These are phyloP conservation scores for Dioscorea dumetorum DNA, from an alignment of 106 monocot genomes.

Conservation along the genomic window DNA sequence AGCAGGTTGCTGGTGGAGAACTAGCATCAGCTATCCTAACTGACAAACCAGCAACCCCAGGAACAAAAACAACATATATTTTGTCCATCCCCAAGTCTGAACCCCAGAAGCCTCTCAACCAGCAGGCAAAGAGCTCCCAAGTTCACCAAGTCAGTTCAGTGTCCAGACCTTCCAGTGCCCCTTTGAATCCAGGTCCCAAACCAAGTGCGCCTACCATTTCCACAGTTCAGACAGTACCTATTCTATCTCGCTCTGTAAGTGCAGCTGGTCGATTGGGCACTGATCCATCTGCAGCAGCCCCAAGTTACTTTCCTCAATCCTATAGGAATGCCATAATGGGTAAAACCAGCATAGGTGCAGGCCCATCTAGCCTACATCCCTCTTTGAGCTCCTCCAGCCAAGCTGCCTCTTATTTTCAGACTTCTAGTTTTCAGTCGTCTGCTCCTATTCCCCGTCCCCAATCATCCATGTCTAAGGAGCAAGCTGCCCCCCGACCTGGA, in stretches of 20 bases:
- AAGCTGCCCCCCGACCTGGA: constrained; percentile 16
- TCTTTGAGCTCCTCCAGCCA: constrained; percentile 11
- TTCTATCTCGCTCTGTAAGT: constrained; percentile 58
- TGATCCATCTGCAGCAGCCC: constrained; percentile 40
- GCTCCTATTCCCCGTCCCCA: neutral
- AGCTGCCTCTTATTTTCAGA: constrained; percentile 9
- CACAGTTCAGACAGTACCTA: constrained; percentile 26
- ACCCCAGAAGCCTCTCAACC: constrained; percentile 19
- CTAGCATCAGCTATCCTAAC: constrained; percentile 12
- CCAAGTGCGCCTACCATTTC: constrained; percentile 27
- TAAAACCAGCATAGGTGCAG: constrained; percentile 17
- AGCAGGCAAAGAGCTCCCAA: constrained; percentile 15
- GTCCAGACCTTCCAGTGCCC: constrained; percentile 80
- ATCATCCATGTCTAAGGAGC: constrained; percentile 23
- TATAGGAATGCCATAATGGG: constrained; percentile 88
- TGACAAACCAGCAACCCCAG: constrained; percentile 1
- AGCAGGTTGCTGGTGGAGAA: constrained; percentile 7
- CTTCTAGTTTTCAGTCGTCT: constrained; percentile 15
- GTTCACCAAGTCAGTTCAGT: constrained; percentile 17
- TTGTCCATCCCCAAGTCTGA: constrained; percentile 30
- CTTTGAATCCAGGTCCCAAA: constrained; percentile 54
- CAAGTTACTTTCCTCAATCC: constrained; percentile 53
- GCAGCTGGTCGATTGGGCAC: constrained; percentile 47
- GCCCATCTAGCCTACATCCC: constrained; percentile 11
- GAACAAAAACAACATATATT: constrained; percentile 16